phyloP scores from a whole-genome alignment of 2,329 filamentous ascomycete species.

The Sarocladium oryzae region DNA sequence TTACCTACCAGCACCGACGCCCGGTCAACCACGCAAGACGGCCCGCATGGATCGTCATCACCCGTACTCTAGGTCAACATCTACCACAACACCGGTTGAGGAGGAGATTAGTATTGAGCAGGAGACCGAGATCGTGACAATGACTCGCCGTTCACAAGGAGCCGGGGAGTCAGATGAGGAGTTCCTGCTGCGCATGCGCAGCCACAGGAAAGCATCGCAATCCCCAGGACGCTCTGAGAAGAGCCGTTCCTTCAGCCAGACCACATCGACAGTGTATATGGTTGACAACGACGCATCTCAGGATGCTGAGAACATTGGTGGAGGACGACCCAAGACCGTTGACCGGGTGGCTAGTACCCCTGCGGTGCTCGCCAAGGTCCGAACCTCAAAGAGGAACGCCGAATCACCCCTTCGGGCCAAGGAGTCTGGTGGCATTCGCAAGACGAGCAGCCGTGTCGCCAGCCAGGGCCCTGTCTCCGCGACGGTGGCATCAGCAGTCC shows the following conservation, averaged over 20 bases:
- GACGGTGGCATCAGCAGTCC: slow-evolving; percentile 36
- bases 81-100: slow-evolving; percentile 35
- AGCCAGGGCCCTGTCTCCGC: slow-evolving; percentile 44
- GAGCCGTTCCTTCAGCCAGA: slow-evolving; percentile 67
- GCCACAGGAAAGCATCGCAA: slow-evolving; percentile 57
- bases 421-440: slow-evolving; percentile 50
- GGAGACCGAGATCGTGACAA: slow-evolving; percentile 54
- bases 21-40: slow-evolving; percentile 89
- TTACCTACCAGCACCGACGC: slow-evolving; percentile 89
- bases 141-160: slow-evolving; percentile 55
- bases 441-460: slow-evolving; percentile 60
- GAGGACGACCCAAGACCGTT: slow-evolving; percentile 52
- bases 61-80: slow-evolving; percentile 57
- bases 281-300: slow-evolving; percentile 63
- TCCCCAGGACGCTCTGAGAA: slow-evolving; percentile 57
- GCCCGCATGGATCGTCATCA: slow-evolving; percentile 71
- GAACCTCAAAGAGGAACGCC: slow-evolving; percentile 49
- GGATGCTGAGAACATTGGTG: slow-evolving; percentile 65
- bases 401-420: slow-evolving; percentile 46
- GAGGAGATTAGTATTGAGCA: slow-evolving; percentile 46
- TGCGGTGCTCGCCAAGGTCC: slow-evolving; percentile 57
- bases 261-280: slow-evolving; percentile 60
- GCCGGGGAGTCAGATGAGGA: slow-evolving; percentile 73
- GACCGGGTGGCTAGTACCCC: slow-evolving; percentile 49
- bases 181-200: slow-evolving; percentile 67